Conservation (phyloP, 352 stramenopile genomes). For the Pythium aquatile region DNA sequence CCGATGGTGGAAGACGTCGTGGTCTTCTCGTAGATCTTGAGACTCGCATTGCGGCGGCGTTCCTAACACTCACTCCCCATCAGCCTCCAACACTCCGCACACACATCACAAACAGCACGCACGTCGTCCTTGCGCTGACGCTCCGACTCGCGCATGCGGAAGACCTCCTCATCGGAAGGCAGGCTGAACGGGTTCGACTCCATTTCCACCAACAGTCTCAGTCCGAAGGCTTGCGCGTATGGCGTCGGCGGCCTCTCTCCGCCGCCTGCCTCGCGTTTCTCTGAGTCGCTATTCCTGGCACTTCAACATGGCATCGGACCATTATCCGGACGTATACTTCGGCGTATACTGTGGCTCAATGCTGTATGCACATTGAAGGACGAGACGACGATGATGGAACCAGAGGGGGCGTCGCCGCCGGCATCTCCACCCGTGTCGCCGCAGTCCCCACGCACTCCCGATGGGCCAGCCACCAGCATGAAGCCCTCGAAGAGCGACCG, state of each 20-base stretch:
- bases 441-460: not conserved
- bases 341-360: not conserved
- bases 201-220: slow-evolving; percentile 8
- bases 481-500: slow-evolving; percentile 1
- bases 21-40: slow-evolving; percentile 92
- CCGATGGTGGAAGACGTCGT: slow-evolving; percentile 75
- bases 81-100: not conserved
- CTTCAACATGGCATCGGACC: not conserved
- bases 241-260: not conserved
- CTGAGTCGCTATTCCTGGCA: not conserved
- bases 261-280: not conserved
- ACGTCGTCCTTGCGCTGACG: slow-evolving; percentile 82
- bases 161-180: slow-evolving; percentile 93
- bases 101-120: not conserved
- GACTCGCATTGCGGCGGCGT: slow-evolving; percentile 50
- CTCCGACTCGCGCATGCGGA: slow-evolving; percentile 91
- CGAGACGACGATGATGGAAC: not conserved
- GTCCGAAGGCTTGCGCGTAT: not conserved
- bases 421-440: not conserved
- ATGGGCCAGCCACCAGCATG: not conserved
- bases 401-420: not conserved
- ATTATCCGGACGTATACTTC: slow-evolving; percentile 3
- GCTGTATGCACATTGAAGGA: not conserved
- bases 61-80: slow-evolving; percentile 28
- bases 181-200: slow-evolving; percentile 91